These are phyloP conservation scores for Xerocomus brunneocitrinus DNA, from an alignment of 768 basidiomycete genomes.

Conservation along the genomic window DNA sequence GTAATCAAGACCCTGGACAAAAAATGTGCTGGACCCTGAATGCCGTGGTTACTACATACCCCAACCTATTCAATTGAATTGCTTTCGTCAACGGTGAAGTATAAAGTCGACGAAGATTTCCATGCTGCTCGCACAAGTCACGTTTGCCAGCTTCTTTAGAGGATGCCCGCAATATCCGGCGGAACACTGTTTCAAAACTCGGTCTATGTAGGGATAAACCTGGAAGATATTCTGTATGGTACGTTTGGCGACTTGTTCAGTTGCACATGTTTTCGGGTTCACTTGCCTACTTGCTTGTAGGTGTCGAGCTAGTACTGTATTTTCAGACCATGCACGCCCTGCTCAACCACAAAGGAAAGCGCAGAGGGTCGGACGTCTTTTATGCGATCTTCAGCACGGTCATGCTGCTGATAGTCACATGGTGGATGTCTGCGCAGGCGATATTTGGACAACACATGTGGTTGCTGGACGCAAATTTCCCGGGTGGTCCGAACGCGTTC, in stretches of 20 bases:
- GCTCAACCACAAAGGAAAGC: not conserved
- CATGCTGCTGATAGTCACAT: constrained; percentile 25
- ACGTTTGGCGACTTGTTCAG: not conserved
- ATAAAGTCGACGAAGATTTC: not conserved
- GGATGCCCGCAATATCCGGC: not conserved
- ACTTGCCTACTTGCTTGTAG: not conserved
- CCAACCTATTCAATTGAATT: not conserved
- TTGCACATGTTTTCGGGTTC: not conserved
- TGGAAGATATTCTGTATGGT: constrained; percentile 18
- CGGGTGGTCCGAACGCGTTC: constrained; percentile 24
- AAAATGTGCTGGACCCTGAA: no score
- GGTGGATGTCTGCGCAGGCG: constrained; percentile 17
- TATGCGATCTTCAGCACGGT: constrained; percentile 15
- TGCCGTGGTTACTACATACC: not conserved
- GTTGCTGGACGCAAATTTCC: constrained; percentile 25
- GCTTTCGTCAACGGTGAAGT: not conserved
- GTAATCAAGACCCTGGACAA: no score
- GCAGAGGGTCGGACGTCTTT: constrained; percentile 7
- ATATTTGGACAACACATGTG: constrained; percentile 27
- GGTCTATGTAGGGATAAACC: constrained; percentile 11
- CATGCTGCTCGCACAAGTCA: not conserved
- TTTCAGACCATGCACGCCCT: constrained; percentile 9
- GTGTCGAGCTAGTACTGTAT: constrained; percentile 7
- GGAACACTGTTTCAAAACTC: constrained; percentile 3
- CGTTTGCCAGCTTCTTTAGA: not conserved